A percentile compares a stretch with the other conserved stretches of the same genome.
phyloP scores from a whole-genome alignment of 176 grass and related monocot genomes.

The Musa itinerans region DNA sequence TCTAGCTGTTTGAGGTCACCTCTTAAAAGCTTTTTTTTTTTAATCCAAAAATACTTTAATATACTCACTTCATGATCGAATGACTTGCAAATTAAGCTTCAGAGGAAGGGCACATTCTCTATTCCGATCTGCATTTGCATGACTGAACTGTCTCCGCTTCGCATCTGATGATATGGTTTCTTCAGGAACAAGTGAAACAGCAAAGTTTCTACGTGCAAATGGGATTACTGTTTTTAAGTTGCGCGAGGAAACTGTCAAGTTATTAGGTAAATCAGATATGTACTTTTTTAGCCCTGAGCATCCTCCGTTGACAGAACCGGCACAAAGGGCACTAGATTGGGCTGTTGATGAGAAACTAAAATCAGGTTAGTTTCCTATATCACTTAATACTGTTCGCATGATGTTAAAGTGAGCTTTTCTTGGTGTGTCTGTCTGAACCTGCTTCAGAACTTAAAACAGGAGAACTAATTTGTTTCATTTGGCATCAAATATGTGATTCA shows the following conservation, averaged over 20 bases:
- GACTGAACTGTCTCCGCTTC: neutral
- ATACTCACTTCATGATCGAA: neutral
- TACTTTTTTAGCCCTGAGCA: slow-evolving; percentile 44
- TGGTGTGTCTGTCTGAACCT: too few species aligned
- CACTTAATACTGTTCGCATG: neutral
- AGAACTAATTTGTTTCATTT: too few species aligned
- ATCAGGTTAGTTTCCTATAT: slow-evolving; percentile 41
- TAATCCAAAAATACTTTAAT: too few species aligned
- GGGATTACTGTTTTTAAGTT: slow-evolving; percentile 68
- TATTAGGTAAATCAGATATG: slow-evolving; percentile 81
- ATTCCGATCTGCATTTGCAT: neutral
- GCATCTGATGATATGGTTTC: slow-evolving; percentile 3
- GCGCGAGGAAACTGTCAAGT: slow-evolving; percentile 49
- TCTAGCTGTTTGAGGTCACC: too few species aligned
- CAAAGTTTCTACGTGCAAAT: slow-evolving; percentile 78
- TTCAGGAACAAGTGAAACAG: slow-evolving; percentile 67
- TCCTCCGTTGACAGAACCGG: slow-evolving; percentile 64
- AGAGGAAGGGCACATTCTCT: neutral
- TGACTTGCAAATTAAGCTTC: neutral
- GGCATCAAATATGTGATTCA: too few species aligned
- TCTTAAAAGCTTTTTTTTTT: too few species aligned
- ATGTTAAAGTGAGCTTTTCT: too few species aligned
- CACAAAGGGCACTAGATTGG: slow-evolving; percentile 69
- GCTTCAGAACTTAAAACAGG: too few species aligned
- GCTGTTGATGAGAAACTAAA: slow-evolving; percentile 70